phyloP scores from a whole-genome alignment of 2,329 filamentous ascomycete genomes.

The Aspergillus oerlinghausenensis region DNA sequence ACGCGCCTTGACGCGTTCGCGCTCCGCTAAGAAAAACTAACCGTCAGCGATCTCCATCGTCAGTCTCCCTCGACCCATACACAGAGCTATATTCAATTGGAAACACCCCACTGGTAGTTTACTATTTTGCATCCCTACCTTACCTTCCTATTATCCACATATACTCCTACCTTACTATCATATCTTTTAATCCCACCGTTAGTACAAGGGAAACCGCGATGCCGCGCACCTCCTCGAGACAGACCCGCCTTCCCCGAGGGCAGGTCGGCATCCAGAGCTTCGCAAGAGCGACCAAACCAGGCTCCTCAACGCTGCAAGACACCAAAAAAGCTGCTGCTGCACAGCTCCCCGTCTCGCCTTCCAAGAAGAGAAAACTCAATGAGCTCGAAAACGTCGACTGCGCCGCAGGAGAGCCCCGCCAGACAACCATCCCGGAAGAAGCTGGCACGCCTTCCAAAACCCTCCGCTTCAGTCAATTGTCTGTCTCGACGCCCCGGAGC shows the following conservation, averaged over 20 bases:
- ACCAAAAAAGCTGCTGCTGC: slow-evolving; percentile 26
- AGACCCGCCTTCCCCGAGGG: slow-evolving; percentile 27
- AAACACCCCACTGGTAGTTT: background rate
- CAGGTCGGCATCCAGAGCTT: slow-evolving; percentile 43
- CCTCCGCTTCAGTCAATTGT: slow-evolving; percentile 28
- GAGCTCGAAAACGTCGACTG: slow-evolving; percentile 32
- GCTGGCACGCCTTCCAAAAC: slow-evolving; percentile 30
- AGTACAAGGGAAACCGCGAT: slow-evolving; percentile 22
- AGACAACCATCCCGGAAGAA: slow-evolving; percentile 7
- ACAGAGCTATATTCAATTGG: slow-evolving; percentile 6
- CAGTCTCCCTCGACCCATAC: slow-evolving; percentile 2
- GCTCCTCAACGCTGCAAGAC: slow-evolving; percentile 17
- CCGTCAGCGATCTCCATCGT: background rate
- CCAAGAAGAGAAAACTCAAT: slow-evolving; percentile 38
- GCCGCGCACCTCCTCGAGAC: slow-evolving; percentile 28
- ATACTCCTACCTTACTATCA: slow-evolving; percentile 8
- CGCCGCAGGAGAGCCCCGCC: slow-evolving; percentile 4
- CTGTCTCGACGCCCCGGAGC: slow-evolving; percentile 29
- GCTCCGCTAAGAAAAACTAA: slow-evolving; percentile 12
- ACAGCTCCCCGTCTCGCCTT: slow-evolving; percentile 30
- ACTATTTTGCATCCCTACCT: slow-evolving; percentile 5
- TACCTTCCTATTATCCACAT: slow-evolving; percentile 3
- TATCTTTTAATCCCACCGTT: slow-evolving; percentile 10
- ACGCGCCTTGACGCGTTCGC: slow-evolving; percentile 17
- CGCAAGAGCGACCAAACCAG: slow-evolving; percentile 42